A percentile compares a stretch with the other conserved stretches of the same genome.
These are phyloP conservation scores for Kodamaea suecica DNA, from an alignment of 1,139 yeast genomes.

Conservation along the genomic window DNA sequence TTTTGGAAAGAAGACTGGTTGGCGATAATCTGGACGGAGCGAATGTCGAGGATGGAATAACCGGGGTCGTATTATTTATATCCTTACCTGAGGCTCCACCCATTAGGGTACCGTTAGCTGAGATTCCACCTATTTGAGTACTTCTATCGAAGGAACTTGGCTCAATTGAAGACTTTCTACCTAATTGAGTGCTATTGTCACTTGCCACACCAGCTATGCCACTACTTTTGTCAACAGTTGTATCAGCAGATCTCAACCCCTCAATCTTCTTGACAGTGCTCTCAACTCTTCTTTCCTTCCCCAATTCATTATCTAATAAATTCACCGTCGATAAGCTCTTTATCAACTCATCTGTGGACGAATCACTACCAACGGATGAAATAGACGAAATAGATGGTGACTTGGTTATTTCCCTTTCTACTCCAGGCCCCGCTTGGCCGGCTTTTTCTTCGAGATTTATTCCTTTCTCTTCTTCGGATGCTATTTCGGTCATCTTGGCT, in stretches of 20 bases:
- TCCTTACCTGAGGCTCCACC: no score
- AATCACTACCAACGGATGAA: constrained; percentile 27
- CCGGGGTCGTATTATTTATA: no score
- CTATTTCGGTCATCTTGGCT: neutral
- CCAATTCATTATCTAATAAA: constrained; percentile 16
- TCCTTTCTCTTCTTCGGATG: neutral
- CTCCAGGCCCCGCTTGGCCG: neutral
- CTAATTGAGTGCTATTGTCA: no score
- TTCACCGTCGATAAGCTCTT: constrained; percentile 19
- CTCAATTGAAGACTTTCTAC: no score
- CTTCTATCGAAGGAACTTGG: no score
- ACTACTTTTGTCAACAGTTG: no score
- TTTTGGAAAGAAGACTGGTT: neutral
- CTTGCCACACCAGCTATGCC: no score
- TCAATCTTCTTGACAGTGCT: constrained; percentile 1
- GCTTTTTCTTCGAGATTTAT: neutral
- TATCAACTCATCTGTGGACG: constrained; percentile 33
- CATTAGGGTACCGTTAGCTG: no score
- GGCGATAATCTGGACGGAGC: no score
- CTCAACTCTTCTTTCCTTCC: constrained; percentile 4
- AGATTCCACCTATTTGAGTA: no score
- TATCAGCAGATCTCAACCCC: neutral
- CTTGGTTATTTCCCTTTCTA: constrained; percentile 3
- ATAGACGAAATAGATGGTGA: constrained; percentile 24
- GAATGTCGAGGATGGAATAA: no score